Base-by-base conservation (phyloP, 352 stramenopile species). In the Phytopythium mirpurense region DNA sequence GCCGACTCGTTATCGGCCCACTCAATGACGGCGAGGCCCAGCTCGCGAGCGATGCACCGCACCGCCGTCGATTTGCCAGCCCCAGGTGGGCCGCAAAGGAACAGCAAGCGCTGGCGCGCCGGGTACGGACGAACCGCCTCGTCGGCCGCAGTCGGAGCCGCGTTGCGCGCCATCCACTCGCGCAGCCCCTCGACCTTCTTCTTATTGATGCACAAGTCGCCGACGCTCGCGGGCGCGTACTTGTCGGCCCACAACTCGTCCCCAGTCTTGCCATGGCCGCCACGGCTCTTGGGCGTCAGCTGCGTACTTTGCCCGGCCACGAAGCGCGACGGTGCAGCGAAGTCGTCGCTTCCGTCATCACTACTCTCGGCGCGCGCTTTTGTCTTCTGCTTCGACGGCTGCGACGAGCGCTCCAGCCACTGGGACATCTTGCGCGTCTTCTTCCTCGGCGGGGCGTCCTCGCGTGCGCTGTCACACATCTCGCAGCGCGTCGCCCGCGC, bases 41-140 rank as follows among this genome's bases (percentile, higher is more conserved):
- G 65, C 26, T 70, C 41, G 2, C 55, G 43, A 5, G 78, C 77
- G 35, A 93, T 71, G 34, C 76, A 83, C 9, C 73, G 67, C 34
- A 94, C 68, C 6, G 74, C 77, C 18, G 86, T 88, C 11, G 86
- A 96, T 51, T 96, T 96, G 14, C 86, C 86, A 16, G 73, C 73
- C 14, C 86, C 86, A 15, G 86, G 81, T 10, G 83, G 82, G 3
- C 86, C 86, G 56, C 78, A 91, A 19, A 96, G 64, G 38, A 96
- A 87, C 19, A 96, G 51, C 29, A 96, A 50, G 1, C 86, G 74
- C 56, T 88, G 75, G 38, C 68, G 65, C 18, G 6, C 32, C 34
- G 48, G 15, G 60, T 5, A 46, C 18, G 47, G 24, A 36, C 21
- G 16, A 26, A 41, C 5, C 52, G 23, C 32, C 24, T 59, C 14